Evolutionary conservation across 495 filamentous ascomycete genomes (phyloP), one percentile per base, ranked within the genome.

Genomic region (Friedmanniomyces endolithicus): DNA sequence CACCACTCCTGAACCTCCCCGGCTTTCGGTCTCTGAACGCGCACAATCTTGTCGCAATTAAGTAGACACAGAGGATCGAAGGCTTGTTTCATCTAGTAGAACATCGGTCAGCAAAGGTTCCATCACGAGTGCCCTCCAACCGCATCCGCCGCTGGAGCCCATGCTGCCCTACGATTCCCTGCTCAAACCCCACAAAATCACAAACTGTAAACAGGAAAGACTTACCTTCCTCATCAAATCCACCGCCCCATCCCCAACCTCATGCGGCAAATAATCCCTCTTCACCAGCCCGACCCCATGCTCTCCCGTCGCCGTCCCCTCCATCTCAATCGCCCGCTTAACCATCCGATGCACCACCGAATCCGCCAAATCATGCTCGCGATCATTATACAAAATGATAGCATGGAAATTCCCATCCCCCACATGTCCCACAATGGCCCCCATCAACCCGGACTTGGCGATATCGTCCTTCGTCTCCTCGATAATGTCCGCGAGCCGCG

Each of bases 381-480:
- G 68, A 4, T 84, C 77, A 56, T 81, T 85, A 63, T 86, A 89
- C 23, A 90, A 64, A 25, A 90, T 58, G 48, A 90, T 88, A 2
- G 83, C 76, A 59, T 92, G 86, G 56, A 92, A 90, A 64, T 92
- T 92, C 9, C 86, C 86, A 67, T 90, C 86, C 0, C 86, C 86
- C 11, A 88, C 86, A 66, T 90, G 86, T 7, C 86, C 86, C 11
- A 90, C 84, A 65, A 90, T 90, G 17, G 80, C 76, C 31, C 78
- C 84, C 22, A 81, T 74, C 56, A 90, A 65, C 17, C 86, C 87
- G 50, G 76, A 78, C 62, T 69, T 73, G 62, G 69, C 72, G 55
- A 90, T 75, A 60, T 90, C 83, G 48, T 72, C 71, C 68, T 89
- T 87, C 2, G 87, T 88, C 70, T 82, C 74, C 61, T 88, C 86